phyloP scores from a whole-genome alignment of 1,139 yeast genomes.

The Candida pseudocylindracea region DNA sequence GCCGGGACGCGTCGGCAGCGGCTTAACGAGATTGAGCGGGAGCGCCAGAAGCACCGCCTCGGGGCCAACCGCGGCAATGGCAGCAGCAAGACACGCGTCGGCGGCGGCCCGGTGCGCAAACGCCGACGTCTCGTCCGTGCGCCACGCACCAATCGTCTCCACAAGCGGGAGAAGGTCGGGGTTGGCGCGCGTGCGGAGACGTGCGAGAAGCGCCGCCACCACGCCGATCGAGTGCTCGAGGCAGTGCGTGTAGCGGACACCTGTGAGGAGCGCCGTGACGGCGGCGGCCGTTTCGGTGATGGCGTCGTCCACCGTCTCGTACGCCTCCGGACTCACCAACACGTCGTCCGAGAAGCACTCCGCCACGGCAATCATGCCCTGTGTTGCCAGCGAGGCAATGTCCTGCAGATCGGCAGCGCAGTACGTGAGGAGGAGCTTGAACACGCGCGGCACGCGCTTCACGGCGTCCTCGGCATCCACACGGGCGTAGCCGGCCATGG shows the following conservation, averaged over 20 bases:
- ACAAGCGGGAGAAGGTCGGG: conserved; percentile 52
- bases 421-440: conserved; percentile 34
- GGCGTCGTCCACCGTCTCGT: conserved; percentile 30
- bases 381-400: conserved; percentile 59
- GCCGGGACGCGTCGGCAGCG: conserved; percentile 26
- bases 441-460: conserved; percentile 28
- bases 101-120: conserved; percentile 60
- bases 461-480: conserved; percentile 38
- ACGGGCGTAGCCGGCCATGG: conserved; percentile 43
- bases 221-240: conserved; percentile 57
- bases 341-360: conserved; percentile 42
- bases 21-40: conserved; percentile 49
- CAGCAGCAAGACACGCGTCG: conserved; percentile 61
- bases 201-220: conserved; percentile 37
- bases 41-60: conserved; percentile 49
- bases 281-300: conserved; percentile 10
- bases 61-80: conserved; percentile 69
- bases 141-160: conserved; percentile 64
- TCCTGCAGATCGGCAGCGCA: conserved; percentile 37
- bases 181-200: conserved; percentile 43
- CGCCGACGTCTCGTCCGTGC: conserved; percentile 51
- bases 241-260: conserved; percentile 58
- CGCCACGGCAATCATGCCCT: conserved; percentile 62
- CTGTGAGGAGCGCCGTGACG: conserved; percentile 33
- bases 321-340: conserved; percentile 21